A percentile compares a stretch with the other conserved stretches of the same genome.
Evolutionary conservation across 805 yeast genomes (phyloP).

Genomic region (Ogataea trehaloabstinens): DNA sequence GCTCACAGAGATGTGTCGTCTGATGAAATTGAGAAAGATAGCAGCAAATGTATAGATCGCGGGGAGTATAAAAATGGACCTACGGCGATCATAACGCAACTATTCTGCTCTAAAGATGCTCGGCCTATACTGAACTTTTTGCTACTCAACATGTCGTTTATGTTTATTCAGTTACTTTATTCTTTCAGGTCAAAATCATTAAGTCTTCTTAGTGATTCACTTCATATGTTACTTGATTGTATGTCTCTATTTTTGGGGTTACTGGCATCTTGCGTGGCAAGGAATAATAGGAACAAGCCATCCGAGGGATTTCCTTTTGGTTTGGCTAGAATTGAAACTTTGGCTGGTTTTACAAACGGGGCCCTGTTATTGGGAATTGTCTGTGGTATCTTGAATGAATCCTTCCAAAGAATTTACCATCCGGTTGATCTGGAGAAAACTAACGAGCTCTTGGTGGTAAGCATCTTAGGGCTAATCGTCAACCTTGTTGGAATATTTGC

Average conservation of each 20-base stretch:
- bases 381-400: constrained; percentile 83
- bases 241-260: constrained; percentile 85
- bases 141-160: constrained; percentile 81
- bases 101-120: constrained; percentile 62
- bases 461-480: constrained; percentile 79
- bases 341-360: constrained; percentile 96
- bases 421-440: constrained; percentile 81
- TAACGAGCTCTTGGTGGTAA: constrained; percentile 80
- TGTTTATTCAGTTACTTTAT: constrained; percentile 90
- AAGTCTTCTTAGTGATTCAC: constrained; percentile 87
- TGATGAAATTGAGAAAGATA: background rate
- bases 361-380: constrained; percentile 84
- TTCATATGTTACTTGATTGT: constrained; percentile 97
- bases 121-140: constrained; percentile 86
- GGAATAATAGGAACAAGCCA: constrained; percentile 26
- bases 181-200: constrained; percentile 90
- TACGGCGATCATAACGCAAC: constrained; percentile 27
- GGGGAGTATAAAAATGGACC: background rate
- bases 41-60: background rate
- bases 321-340: constrained; percentile 76
- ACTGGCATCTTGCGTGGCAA: constrained; percentile 64
- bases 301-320: constrained; percentile 73
- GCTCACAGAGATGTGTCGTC: background rate
- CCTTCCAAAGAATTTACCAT: constrained; percentile 71
- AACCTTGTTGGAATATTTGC: constrained; percentile 93